Percentiles rank a stretch among this genome's conserved stretches.
Conservation (phyloP, 2,329 filamentous ascomycete genomes). For the Didymella pinodella region DNA sequence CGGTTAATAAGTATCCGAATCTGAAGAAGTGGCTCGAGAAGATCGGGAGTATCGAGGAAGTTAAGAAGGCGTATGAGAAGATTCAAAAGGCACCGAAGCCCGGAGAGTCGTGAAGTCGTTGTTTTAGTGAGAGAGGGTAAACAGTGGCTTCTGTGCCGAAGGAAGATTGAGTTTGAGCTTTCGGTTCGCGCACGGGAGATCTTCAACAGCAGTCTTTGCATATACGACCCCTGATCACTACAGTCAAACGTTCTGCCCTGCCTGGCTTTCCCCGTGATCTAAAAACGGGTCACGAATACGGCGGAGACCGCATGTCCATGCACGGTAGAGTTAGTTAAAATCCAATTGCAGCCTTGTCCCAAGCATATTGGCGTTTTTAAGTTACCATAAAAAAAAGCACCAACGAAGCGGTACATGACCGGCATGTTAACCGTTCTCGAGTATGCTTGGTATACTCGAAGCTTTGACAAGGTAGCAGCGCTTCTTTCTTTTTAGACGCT, state of each 20-base stretch:
- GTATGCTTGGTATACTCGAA: not conserved
- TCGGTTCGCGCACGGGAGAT: too few species aligned
- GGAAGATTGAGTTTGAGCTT: too few species aligned
- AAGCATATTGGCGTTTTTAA: not conserved
- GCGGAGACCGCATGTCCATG: too few species aligned
- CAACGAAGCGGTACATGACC: not conserved
- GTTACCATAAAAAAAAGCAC: not conserved
- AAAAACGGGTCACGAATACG: too few species aligned
- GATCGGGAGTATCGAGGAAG: constrained; percentile 30
- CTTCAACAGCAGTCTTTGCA: too few species aligned
- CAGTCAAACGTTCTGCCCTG: too few species aligned
- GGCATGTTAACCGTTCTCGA: not conserved
- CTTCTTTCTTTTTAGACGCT: not conserved
- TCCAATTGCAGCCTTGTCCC: not conserved
- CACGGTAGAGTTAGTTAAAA: too few species aligned
- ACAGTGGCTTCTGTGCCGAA: too few species aligned
- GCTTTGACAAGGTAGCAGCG: not conserved
- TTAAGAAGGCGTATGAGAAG: constrained; percentile 27
- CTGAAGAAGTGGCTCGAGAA: constrained; percentile 66
- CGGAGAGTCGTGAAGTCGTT: not conserved
- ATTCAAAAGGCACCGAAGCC: constrained; percentile 62
- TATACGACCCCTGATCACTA: too few species aligned
- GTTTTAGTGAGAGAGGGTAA: not conserved
- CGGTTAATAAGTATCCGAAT: constrained; percentile 65
- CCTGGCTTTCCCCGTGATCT: too few species aligned